Evolutionary conservation across 2,329 filamentous ascomycete species (phyloP).

Genomic region (Biscogniauxia marginata): DNA sequence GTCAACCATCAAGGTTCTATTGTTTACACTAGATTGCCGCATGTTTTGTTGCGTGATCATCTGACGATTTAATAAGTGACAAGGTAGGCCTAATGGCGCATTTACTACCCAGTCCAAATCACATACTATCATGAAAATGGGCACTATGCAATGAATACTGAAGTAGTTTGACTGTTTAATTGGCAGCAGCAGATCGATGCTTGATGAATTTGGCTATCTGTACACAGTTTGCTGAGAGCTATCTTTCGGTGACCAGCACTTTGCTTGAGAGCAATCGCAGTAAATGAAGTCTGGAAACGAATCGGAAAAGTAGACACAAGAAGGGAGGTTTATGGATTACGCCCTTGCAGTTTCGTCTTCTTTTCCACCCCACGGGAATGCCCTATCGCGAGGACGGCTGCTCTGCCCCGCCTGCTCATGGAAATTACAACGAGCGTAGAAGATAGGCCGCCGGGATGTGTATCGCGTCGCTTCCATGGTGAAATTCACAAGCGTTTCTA

Average conservation of each 20-base stretch:
- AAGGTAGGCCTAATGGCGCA: background rate
- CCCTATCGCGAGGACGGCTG: constrained; percentile 34
- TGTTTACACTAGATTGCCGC: background rate
- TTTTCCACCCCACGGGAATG: constrained; percentile 13
- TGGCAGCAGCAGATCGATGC: constrained; percentile 26
- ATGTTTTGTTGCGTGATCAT: background rate
- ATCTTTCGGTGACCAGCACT: constrained; percentile 32
- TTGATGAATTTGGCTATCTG: constrained; percentile 25
- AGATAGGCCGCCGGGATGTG: constrained; percentile 34
- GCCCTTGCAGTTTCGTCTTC: constrained; percentile 5
- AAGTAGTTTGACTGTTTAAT: constrained; percentile 7
- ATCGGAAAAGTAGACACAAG: constrained; percentile 39
- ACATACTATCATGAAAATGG: background rate
- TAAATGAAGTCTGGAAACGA: constrained; percentile 29
- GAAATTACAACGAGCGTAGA: constrained; percentile 54
- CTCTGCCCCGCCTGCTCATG: constrained; percentile 38
- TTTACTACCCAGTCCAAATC: background rate
- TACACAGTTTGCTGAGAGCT: constrained; percentile 27
- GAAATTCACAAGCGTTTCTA: constrained; percentile 27
- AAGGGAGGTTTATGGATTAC: constrained; percentile 26
- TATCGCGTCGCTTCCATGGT: constrained; percentile 24
- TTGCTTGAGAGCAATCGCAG: constrained; percentile 25
- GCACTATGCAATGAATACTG: background rate
- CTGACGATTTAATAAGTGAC: background rate
- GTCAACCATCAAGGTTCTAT: background rate